phyloP scores from a whole-genome alignment of 1,284 basidiomycete genomes.

The Microbotryomycetes sp. region DNA sequence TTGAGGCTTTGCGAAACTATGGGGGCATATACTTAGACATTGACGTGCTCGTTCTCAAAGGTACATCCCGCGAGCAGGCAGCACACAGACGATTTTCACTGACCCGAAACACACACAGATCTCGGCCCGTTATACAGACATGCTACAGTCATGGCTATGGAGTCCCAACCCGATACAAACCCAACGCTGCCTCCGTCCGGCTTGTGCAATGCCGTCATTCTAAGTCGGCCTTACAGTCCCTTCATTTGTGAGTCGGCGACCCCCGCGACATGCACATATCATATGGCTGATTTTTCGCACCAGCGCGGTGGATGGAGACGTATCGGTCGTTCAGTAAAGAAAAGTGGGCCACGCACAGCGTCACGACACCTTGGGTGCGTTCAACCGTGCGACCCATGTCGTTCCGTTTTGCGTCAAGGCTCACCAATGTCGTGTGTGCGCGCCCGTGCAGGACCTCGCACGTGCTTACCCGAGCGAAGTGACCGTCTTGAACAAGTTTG shows the following conservation, averaged over 20 bases:
- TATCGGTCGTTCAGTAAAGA: constrained; percentile 44
- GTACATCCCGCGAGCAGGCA: constrained; percentile 12
- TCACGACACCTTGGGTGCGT: constrained; percentile 37
- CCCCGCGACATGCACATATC: neutral
- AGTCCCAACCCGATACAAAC: constrained; percentile 36
- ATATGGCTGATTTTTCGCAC: neutral
- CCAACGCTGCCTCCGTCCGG: constrained; percentile 39
- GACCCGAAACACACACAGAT: constrained; percentile 13
- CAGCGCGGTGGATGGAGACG: constrained; percentile 32
- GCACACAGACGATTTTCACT: no score
- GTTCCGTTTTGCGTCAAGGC: neutral
- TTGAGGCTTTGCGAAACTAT: constrained; percentile 41
- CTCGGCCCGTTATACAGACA: constrained; percentile 30
- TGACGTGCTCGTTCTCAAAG: constrained; percentile 35
- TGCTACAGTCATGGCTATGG: constrained; percentile 45
- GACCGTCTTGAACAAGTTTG: constrained; percentile 44
- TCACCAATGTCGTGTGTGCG: neutral
- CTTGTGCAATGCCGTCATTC: constrained; percentile 47
- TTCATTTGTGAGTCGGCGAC: constrained; percentile 39
- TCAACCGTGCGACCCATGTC: no score
- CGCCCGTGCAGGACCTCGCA: constrained; percentile 36
- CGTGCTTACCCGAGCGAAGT: constrained; percentile 42
- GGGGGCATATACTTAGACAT: constrained; percentile 49
- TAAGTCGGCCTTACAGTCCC: constrained; percentile 41
- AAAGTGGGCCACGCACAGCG: constrained; percentile 44